Percentiles rank a stretch among this genome's conserved stretches.
phyloP scores from a whole-genome alignment of 2,329 filamentous ascomycete species.

The Monilinia aucupariae region DNA sequence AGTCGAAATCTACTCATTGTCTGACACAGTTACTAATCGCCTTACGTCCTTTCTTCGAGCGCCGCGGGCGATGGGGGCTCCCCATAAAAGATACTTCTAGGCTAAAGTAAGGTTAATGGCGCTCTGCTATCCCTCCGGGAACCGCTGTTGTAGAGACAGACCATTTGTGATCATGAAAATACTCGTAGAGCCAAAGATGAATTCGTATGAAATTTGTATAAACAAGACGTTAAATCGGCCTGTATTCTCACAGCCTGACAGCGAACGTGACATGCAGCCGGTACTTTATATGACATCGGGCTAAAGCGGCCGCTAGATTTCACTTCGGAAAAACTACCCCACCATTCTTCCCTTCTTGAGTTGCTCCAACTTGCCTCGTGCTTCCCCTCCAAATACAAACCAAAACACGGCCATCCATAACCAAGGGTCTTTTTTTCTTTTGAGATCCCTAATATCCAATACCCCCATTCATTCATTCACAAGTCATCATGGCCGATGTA shows the following conservation, averaged over 20 bases:
- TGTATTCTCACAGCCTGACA: neutral
- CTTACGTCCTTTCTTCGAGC: neutral
- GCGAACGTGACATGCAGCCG: neutral
- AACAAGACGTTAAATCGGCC: neutral
- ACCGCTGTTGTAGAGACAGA: too few relatives aligned
- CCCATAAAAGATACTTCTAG: neutral
- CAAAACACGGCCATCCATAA: neutral
- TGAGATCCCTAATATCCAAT: too few relatives aligned
- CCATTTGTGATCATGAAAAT: neutral
- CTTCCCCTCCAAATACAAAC: neutral
- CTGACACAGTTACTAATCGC: neutral
- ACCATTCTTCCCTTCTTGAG: conserved; percentile 6
- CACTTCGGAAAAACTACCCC: conserved; percentile 11
- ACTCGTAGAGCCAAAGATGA: neutral
- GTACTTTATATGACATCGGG: neutral
- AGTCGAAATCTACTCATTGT: neutral
- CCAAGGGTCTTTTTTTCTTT: too few relatives aligned
- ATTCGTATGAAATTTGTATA: neutral
- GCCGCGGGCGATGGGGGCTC: neutral
- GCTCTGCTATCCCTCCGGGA: too few relatives aligned
- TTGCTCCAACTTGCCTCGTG: neutral
- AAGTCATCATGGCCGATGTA: conserved; percentile 30
- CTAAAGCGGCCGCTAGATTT: conserved; percentile 3
- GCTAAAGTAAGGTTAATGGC: too few relatives aligned
- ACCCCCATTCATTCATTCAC: neutral